Evolutionary conservation across 2,329 filamentous ascomycete genomes (phyloP).

Genomic region (Calonectria hongkongensis): DNA sequence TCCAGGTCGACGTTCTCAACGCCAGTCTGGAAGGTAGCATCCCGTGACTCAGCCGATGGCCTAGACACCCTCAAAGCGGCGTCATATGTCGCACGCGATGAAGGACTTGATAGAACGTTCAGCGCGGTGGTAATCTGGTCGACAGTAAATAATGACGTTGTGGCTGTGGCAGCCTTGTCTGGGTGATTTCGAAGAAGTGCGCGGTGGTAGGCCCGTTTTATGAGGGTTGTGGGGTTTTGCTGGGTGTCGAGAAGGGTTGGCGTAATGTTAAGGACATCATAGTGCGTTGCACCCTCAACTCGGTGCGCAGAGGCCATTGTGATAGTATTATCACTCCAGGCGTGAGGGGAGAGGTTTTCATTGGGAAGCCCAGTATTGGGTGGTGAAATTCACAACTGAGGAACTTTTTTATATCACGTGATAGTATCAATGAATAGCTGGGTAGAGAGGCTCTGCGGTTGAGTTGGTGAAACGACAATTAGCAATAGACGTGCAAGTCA

Average conservation of each 20-base stretch:
- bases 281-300: constrained; percentile 68
- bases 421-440: constrained; percentile 23
- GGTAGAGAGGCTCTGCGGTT: no score
- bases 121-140: constrained; percentile 80
- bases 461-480: neutral
- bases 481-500: neutral
- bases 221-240: constrained; percentile 65
- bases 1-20: constrained; percentile 80
- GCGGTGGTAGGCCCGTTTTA: constrained; percentile 79
- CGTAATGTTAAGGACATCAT: constrained; percentile 76
- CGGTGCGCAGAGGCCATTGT: constrained; percentile 40
- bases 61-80: constrained; percentile 64
- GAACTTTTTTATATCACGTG: constrained; percentile 51
- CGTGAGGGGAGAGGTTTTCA: neutral
- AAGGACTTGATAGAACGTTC: constrained; percentile 71
- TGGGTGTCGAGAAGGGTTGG: constrained; percentile 67
- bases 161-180: constrained; percentile 68
- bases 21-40: constrained; percentile 71
- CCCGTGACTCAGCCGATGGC: constrained; percentile 44
- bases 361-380: constrained; percentile 27
- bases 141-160: constrained; percentile 66
- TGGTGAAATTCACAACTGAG: constrained; percentile 31
- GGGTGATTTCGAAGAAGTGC: constrained; percentile 80
- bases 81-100: constrained; percentile 73
- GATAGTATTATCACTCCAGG: constrained; percentile 3